Conservation (phyloP, 306 rosid genomes). For the Vicia faba region DNA sequence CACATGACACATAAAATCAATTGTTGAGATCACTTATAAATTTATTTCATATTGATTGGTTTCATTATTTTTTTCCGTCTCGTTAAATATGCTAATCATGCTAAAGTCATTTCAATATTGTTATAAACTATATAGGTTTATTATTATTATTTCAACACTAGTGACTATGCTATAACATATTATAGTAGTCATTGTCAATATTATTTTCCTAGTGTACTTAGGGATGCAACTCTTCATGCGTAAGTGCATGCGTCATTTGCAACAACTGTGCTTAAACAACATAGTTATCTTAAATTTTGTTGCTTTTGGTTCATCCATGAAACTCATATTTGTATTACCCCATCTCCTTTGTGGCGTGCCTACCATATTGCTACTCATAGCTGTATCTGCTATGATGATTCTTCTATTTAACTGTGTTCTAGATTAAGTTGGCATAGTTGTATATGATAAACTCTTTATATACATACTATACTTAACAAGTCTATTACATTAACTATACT, state of each 20-base stretch:
- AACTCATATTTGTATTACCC: slow-evolving; percentile 13
- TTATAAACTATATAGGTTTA: neutral
- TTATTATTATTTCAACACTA: neutral
- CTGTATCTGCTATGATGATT: slow-evolving; percentile 11
- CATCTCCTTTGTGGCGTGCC: slow-evolving; percentile 16
- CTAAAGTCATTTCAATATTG: neutral
- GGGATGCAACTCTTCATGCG: neutral
- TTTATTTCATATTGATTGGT: neutral
- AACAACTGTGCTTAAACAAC: neutral
- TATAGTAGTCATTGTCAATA: neutral
- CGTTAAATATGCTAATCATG: neutral
- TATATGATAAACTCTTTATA: slow-evolving; percentile 35
- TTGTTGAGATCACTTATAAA: neutral
- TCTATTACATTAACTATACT: slow-evolving; percentile 16
- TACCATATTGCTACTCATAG: neutral
- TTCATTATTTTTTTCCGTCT: neutral
- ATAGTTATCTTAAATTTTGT: slow-evolving; percentile 8
- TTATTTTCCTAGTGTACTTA: slow-evolving; percentile 1
- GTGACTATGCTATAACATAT: neutral
- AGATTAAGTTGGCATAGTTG: slow-evolving; percentile 43
- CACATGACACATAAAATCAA: neutral
- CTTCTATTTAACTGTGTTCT: slow-evolving; percentile 36
- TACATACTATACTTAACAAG: slow-evolving; percentile 28
- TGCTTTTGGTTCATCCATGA: slow-evolving; percentile 18
- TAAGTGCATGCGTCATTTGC: neutral